Evolutionary conservation across 768 basidiomycete genomes (phyloP), one percentile per base, ranked within the genome.

Genomic region (Boletus fagicola): DNA sequence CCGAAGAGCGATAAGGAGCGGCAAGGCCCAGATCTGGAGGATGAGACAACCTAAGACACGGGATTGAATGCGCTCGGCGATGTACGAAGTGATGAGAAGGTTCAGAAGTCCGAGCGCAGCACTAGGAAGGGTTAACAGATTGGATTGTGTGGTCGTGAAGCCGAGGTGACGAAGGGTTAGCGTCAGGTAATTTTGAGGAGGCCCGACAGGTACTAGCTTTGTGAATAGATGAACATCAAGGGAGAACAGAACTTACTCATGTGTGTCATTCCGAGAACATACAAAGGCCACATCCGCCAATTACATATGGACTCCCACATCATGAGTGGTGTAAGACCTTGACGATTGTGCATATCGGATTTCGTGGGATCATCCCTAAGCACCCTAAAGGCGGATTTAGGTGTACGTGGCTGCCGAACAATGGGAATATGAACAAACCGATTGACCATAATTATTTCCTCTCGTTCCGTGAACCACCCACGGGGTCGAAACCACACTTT

Each of bases 251-350:
- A 69, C 76, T 39, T 61, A 82, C 81, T 78, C 77, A 82, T 77
- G 64, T 82, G 82, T 18, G 20, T 45, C 5, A 53, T 35, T 36
- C 53, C 53, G 20, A 86, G 75, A 26, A 76, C 68, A 61, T 88
- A 88, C 35, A 88, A 58, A 0, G 87, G 86, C 86, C 86, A 86
- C 28, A 85, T 69, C 61, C 84, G 83, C 58, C 79, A 86, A 66
- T 87, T 84, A 42, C 75, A 77, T 6, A 83, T 54, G 0, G 83
- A 80, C 7, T 65, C 68, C 78, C 80, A 84, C 5, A 86, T 65
- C 6, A 79, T 73, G 61, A 75, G 77, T 20, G 77, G 38, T 0
- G 79, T 76, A 11, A 87, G 65, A 0, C 79, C 83, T 70, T 87
- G 78, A 26, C 85, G 80, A 59, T 86, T 86, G 68, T 86, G 84